These are phyloP conservation scores for Aureobasidium subglaciale DNA, from an alignment of 2,329 filamentous ascomycete genomes.

Conservation along the genomic window DNA sequence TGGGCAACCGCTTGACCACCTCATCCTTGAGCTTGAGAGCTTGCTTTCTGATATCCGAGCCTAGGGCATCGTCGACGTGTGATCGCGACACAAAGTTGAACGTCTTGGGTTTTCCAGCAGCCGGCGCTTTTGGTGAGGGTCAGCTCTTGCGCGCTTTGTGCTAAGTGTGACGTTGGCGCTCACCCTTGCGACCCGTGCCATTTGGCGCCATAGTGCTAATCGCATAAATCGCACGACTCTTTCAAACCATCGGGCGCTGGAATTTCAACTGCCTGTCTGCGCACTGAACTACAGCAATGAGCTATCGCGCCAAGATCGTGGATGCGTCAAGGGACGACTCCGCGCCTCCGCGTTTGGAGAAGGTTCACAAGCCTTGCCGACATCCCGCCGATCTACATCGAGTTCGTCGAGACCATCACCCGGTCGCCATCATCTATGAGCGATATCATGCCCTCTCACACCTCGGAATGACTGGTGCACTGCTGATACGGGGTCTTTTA, in stretches of 20 bases:
- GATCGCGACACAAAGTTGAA: slow-evolving; percentile 16
- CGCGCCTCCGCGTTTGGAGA: slow-evolving; percentile 7
- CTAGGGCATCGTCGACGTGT: slow-evolving; percentile 9
- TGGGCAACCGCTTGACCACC: slow-evolving; percentile 24
- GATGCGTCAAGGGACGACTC: slow-evolving; percentile 1
- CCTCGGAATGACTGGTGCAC: background rate
- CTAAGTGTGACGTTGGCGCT: background rate
- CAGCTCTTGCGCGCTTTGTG: background rate
- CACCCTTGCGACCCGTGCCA: slow-evolving; percentile 18
- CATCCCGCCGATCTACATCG: slow-evolving; percentile 2
- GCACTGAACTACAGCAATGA: background rate
- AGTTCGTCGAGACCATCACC: background rate
- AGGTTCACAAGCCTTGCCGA: background rate
- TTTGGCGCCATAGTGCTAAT: slow-evolving; percentile 18
- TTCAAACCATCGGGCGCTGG: slow-evolving; percentile 11
- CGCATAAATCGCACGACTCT: background rate
- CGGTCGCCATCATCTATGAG: background rate
- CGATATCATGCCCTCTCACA: background rate
- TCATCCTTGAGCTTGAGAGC: slow-evolving; percentile 22
- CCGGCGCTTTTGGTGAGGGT: slow-evolving; percentile 10
- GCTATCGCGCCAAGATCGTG: slow-evolving; percentile 6
- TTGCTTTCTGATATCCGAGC: background rate
- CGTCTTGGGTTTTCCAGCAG: slow-evolving; percentile 9
- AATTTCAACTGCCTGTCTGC: background rate
- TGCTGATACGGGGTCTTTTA: too few relatives aligned